Conservation (phyloP, 306 rosid genomes). For the Trifolium fragiferum region DNA sequence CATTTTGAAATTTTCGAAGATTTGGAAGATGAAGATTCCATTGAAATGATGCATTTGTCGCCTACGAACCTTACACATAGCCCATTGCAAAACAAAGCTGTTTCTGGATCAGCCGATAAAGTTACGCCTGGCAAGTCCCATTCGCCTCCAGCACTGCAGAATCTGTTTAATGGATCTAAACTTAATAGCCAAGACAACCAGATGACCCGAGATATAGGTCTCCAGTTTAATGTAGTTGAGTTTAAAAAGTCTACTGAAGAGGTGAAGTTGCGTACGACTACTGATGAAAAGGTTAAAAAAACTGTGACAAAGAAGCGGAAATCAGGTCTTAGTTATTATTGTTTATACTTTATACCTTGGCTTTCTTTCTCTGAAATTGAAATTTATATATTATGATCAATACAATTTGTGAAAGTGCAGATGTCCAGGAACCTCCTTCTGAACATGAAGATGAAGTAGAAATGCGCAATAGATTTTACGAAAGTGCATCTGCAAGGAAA, state of each 20-base stretch:
- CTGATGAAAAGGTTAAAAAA: slow-evolving; percentile 61
- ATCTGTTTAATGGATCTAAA: slow-evolving; percentile 81
- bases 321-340: slow-evolving; percentile 63
- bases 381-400: slow-evolving; percentile 16
- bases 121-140: slow-evolving; percentile 49
- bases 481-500: slow-evolving; percentile 97
- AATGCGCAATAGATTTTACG: slow-evolving; percentile 84
- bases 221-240: slow-evolving; percentile 75
- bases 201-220: slow-evolving; percentile 61
- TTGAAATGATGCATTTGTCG: slow-evolving; percentile 56
- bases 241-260: slow-evolving; percentile 74
- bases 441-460: slow-evolving; percentile 68
- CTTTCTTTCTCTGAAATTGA: slow-evolving; percentile 27
- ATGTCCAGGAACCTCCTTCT: slow-evolving; percentile 62
- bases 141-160: slow-evolving; percentile 67
- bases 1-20: slow-evolving; percentile 68
- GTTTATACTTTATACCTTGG: slow-evolving; percentile 4
- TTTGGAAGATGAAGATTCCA: slow-evolving; percentile 78
- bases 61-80: slow-evolving; percentile 41
- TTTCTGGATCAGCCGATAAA: slow-evolving; percentile 55
- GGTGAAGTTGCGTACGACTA: slow-evolving; percentile 54
- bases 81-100: slow-evolving; percentile 56
- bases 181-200: slow-evolving; percentile 55
- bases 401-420: slow-evolving; percentile 55
- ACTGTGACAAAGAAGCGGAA: slow-evolving; percentile 71